Evolutionary conservation across 306 rosid genomes (phyloP), one percentile per base, ranked within the genome.

Genomic region (Ormosia emarginata): DNA sequence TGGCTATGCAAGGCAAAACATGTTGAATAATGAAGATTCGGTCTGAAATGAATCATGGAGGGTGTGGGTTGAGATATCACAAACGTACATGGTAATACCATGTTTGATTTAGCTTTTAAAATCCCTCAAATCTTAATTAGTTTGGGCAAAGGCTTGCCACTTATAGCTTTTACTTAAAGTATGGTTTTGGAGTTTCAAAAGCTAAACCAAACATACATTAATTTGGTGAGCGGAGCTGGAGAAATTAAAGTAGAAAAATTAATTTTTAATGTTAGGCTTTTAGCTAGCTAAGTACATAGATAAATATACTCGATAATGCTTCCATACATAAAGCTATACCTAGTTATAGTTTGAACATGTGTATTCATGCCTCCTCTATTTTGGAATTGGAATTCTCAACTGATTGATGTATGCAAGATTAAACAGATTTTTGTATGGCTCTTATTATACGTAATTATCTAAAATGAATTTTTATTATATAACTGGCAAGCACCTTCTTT

Each of bases 251-350:
- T 82, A 18, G 63, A 78, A 67, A 15, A 24, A 11, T 61, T 67
- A 59, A n/a, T 41, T 68, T 64, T 78, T 4, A 39, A 18, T 3
- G 32, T 67, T 55, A 52, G 62, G 52, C 18, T 50, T 36, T 44
- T 57, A 56, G 30, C 32, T 39, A 37, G 49, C 15, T 68, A 10
- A 37, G 37, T 66, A 86, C 78, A 57, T 14, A 61, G 17, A 77
- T 13, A 41, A 59, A 37, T 50, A 69, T 76, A 66, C 75, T 81
- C 55, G 43, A 84, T 68, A 74, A 37, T 83, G 78, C 30, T 32
- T 73, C 56, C 79, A 72, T 79, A 72, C 85, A 78, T 88, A 69
- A 55, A 69, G 79, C 74, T 73, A 78, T 36, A 81, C 36, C 82
- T 55, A 81, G 75, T 71, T 78, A 44, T 61, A 55, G 77, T 74